These are phyloP conservation scores for Sequoiadendron giganteum DNA, from an alignment of 75 land plant genomes.

Conservation along the genomic window DNA sequence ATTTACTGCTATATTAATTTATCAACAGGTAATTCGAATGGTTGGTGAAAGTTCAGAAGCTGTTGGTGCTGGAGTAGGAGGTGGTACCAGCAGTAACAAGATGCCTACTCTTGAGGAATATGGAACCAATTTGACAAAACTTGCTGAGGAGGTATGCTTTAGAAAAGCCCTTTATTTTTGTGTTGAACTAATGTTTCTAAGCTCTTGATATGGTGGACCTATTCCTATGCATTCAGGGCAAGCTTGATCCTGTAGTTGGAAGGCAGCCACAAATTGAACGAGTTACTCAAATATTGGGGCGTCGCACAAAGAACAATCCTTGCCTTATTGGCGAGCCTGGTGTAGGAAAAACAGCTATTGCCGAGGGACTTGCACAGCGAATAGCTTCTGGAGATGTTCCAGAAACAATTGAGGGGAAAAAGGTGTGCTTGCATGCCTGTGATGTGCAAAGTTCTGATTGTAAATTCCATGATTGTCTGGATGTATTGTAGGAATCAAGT, in stretches of 20 bases:
- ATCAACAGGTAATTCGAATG: no score
- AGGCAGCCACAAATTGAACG: constrained; percentile 54
- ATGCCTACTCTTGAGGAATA: constrained; percentile 41
- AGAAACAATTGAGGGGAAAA: no score
- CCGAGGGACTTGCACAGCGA: constrained; percentile 47
- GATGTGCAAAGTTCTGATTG: no score
- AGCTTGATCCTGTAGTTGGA: constrained; percentile 75
- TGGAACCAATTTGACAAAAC: constrained; percentile 90
- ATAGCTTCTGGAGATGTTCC: no score
- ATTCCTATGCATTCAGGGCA: constrained; percentile 31
- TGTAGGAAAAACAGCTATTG: constrained; percentile 80
- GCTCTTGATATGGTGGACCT: not conserved
- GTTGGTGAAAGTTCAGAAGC: no score
- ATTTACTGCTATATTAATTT: no score
- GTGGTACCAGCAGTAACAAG: no score
- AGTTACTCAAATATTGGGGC: constrained; percentile 26
- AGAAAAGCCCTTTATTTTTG: not conserved
- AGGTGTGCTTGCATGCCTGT: no score
- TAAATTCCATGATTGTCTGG: not conserved
- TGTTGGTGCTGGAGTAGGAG: no score
- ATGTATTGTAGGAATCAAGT: not conserved
- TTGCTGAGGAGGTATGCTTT: constrained; percentile 81
- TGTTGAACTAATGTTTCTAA: not conserved
- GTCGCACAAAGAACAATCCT: constrained; percentile 75
- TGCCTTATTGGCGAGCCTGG: constrained; percentile 75